phyloP scores from a whole-genome alignment of 2,329 filamentous ascomycete genomes.

The Emmonsia crescens region DNA sequence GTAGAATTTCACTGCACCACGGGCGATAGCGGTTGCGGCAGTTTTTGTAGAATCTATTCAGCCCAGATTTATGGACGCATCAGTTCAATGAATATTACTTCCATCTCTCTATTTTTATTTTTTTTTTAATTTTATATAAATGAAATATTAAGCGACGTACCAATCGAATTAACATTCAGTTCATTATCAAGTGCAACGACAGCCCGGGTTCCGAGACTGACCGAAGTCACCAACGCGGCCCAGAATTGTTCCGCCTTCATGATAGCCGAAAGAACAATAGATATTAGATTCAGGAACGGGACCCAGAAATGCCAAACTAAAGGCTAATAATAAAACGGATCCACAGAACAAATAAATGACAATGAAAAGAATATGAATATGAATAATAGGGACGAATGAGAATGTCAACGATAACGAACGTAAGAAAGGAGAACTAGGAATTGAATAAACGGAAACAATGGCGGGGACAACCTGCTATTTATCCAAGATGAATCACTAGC shows the following conservation, averaged over 20 bases:
- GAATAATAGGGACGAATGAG: too few species aligned
- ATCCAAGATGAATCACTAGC: too few species aligned
- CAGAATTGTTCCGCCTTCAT: not conserved
- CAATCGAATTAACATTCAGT: not conserved
- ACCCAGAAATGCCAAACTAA: not conserved
- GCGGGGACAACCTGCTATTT: too few species aligned
- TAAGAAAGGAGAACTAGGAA: too few species aligned
- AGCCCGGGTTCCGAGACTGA: not conserved
- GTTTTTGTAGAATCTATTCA: slow-evolving; percentile 36
- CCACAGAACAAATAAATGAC: not conserved
- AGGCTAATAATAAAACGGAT: not conserved
- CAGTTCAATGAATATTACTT: not conserved
- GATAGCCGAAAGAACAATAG: not conserved
- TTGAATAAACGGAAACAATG: too few species aligned
- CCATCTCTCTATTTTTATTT: not conserved
- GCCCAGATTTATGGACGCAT: not conserved
- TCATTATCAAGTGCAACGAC: not conserved
- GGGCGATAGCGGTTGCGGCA: slow-evolving; percentile 35
- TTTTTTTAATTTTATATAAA: too few species aligned
- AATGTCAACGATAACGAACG: too few species aligned
- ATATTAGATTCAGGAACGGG: not conserved
- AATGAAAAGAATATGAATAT: not conserved
- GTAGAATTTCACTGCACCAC: slow-evolving; percentile 44
- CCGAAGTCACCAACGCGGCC: not conserved
- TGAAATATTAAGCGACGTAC: not conserved